Evolutionary conservation across 495 filamentous ascomycete species (phyloP), one percentile per base, ranked within the genome.

Genomic region (Trichoderma gamsii): DNA sequence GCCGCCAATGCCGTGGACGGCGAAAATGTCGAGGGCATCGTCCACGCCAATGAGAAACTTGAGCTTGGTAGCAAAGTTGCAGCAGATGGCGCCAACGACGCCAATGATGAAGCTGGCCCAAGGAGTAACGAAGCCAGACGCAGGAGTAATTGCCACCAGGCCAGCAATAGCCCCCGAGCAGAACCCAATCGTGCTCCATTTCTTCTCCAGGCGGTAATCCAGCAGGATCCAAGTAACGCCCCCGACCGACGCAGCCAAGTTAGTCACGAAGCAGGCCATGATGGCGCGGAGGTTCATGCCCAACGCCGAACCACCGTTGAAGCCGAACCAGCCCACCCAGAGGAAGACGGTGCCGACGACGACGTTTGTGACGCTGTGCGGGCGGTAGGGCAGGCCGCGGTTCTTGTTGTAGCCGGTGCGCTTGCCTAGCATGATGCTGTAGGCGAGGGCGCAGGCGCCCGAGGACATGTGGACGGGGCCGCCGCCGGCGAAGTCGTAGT

Each of bases 271-370:
- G 84, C 90, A 96, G 41, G 93, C 92, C 86, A 96, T 92, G 49
- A 90, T 85, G 21, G 93, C 92, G 67, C 94, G 89, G 56, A 97
- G 79, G 78, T 95, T 96, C 61, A 92, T 89, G 76, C 93, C 93
- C 74, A 96, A 93, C 4, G 92, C 77, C 15, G 91, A 94, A 44
- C 92, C 94, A 72, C 94, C 94, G 81, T 97, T 97, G 85, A 98
- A 97, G 63, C 91, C 94, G 72, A 97, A 83, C 94, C 94, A 97
- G 71, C 94, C 94, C 73, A 97, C 96, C 93, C 94, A 98, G 65
- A 98, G 89, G 76, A 98, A 87, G 66, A 92, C 86, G 6, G 94
- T 97, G 64, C 94, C 94, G 71, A 97, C 87, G 29, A 93, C 89
- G 76, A 98, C 96, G 69, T 97, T 83, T 5, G 93, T 96, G 66